Conservation (phyloP, 495 filamentous ascomycete genomes). For the Pseudomonodictys pantanalensis region DNA sequence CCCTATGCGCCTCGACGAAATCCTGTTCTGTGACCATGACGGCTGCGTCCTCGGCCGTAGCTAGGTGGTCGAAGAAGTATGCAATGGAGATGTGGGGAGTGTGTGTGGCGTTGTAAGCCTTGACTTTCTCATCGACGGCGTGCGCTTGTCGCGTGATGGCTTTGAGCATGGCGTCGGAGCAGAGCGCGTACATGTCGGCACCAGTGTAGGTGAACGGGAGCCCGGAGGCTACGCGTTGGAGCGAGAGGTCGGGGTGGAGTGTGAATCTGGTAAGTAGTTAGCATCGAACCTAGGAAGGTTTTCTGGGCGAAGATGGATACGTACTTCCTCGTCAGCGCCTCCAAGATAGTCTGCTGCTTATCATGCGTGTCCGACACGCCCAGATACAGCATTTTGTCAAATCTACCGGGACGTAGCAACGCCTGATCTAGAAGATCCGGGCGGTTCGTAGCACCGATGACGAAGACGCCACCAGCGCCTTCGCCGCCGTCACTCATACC, state of each 20-base stretch:
- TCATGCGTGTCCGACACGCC: constrained; percentile 95
- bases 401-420: constrained; percentile 83
- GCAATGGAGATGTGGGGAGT: constrained; percentile 66
- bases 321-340: constrained; percentile 89
- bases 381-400: constrained; percentile 98
- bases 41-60: constrained; percentile 73
- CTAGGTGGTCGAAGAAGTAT: constrained; percentile 91
- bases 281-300: background rate
- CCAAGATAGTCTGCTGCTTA: constrained; percentile 90
- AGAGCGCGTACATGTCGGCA: constrained; percentile 93
- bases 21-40: constrained; percentile 87
- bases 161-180: constrained; percentile 98
- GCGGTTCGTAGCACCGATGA: constrained; percentile 94
- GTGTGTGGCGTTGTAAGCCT: constrained; percentile 50
- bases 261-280: constrained; percentile 61
- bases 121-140: constrained; percentile 80
- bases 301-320: constrained; percentile 36
- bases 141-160: constrained; percentile 89
- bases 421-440: constrained; percentile 93
- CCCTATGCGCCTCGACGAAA: constrained; percentile 72
- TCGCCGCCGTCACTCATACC: constrained; percentile 94
- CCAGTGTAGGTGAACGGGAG: constrained; percentile 96
- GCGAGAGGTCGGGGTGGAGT: constrained; percentile 70
- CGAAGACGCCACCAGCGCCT: constrained; percentile 82
- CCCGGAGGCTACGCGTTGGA: constrained; percentile 66